Conservation (phyloP, 148 eudicot genomes). For the Gaultheria prostrata region DNA sequence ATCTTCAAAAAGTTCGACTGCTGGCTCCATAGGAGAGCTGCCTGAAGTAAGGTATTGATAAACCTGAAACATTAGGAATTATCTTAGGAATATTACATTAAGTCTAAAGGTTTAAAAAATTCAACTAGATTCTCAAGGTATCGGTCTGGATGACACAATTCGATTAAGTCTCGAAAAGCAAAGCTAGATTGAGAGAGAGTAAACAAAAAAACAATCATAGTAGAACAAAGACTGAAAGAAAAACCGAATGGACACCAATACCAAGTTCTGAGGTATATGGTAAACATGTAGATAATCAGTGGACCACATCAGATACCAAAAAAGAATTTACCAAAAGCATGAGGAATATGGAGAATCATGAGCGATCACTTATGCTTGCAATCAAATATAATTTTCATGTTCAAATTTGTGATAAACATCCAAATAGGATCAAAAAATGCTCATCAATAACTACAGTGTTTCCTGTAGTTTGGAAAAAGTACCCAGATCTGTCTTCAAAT, state of each 20-base stretch:
- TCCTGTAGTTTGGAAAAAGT: not conserved
- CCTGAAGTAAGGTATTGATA: constrained; percentile 73
- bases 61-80: constrained; percentile 49
- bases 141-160: not conserved
- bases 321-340: not conserved
- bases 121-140: not conserved
- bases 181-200: not conserved
- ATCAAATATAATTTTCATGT: not conserved
- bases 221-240: not conserved
- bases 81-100: not conserved
- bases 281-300: not conserved
- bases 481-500: not conserved
- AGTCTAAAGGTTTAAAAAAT: not conserved
- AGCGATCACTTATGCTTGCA: not conserved
- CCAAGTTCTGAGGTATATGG: not conserved
- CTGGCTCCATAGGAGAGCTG: constrained; percentile 29
- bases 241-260: not conserved
- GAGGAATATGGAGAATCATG: not conserved
- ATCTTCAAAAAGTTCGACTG: constrained; percentile 42
- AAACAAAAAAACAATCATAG: not conserved
- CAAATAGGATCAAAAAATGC: not conserved
- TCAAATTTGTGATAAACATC: constrained; percentile 3
- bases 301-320: constrained; percentile 3
- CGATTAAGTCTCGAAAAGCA: not conserved
- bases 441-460: not conserved